Conservation (phyloP, 2,329 filamentous ascomycete species). For the Penicillium sp. region DNA sequence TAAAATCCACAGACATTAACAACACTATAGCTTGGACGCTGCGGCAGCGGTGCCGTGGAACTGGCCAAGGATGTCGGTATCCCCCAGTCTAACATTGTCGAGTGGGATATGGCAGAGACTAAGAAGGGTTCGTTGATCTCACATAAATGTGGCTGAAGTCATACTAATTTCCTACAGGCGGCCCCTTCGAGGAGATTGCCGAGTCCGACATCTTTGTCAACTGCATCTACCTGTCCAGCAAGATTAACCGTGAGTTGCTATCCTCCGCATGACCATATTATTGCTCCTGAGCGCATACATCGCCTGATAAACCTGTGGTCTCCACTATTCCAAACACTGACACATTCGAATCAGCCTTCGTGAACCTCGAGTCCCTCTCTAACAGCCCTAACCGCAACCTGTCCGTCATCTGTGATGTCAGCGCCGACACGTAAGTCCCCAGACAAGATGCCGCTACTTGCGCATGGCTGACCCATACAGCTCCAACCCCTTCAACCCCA, state of each 20-base stretch:
- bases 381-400: slow-evolving; percentile 67
- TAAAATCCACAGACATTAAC: slow-evolving; percentile 12
- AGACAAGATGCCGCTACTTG: background rate
- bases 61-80: slow-evolving; percentile 75
- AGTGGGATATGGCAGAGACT: slow-evolving; percentile 82
- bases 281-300: background rate
- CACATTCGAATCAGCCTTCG: slow-evolving; percentile 56
- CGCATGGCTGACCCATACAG: slow-evolving; percentile 26
- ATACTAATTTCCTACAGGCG: slow-evolving; percentile 45
- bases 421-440: slow-evolving; percentile 48
- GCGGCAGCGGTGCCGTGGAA: slow-evolving; percentile 81
- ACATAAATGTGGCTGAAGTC: background rate
- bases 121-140: slow-evolving; percentile 51
- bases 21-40: slow-evolving; percentile 55
- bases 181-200: slow-evolving; percentile 78
- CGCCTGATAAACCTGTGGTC: background rate
- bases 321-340: background rate
- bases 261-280: background rate
- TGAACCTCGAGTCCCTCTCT: slow-evolving; percentile 70
- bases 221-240: slow-evolving; percentile 81
- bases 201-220: slow-evolving; percentile 74
- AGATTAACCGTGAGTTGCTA: slow-evolving; percentile 61
- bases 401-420: slow-evolving; percentile 77
- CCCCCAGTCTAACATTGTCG: slow-evolving; percentile 66
- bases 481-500: slow-evolving; percentile 52